Evolutionary conservation across 2,329 filamentous ascomycete genomes (phyloP), one percentile per base, ranked within the genome.

Genomic region (Fusarium transvaalense): DNA sequence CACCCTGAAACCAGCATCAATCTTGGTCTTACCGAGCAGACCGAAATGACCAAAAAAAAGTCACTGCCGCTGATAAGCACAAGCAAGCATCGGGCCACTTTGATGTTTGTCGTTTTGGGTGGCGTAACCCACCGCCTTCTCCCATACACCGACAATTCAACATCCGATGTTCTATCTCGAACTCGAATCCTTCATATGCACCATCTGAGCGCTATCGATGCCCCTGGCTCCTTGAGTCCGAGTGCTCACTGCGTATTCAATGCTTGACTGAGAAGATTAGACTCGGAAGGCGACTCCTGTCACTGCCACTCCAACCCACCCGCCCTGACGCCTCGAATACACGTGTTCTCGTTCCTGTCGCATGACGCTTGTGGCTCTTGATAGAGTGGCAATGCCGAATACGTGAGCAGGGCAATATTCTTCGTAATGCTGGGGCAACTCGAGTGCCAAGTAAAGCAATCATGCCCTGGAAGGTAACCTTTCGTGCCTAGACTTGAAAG

Each of bases 271-370:
- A 17, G 15, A 38, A 27, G 21, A 35, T 19, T n/a, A 14, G 17
- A n/a, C 13, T 14, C n/a, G 13, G 21, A 25, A 23, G 45, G 31
- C 10, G n/a, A n/a, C 21, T 34, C 31, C 25, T 17, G 34, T 77
- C 39, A 71, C 78, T 37, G 76, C 77, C 6, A 74, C 8, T 5
- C 73, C 23, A 61, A 52, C 23, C 7, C 10, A 17, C 25, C 25
- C 45, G 21, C 29, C 38, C 12, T n/a, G 41, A 35, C 46, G 27
- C 21, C 19, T 51, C 19, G 6, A 31, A 35, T 19, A n/a, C 23
- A 27, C 15, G 14, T 21, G 10, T 5, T 27, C 6, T 8, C 5
- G 14, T 42, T 42, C 3, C 8, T 45, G n/a, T 3, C 7, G 21
- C 8, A 23, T 6, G 45, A 3, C 12, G 5, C 15, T 25, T n/a